Base-by-base conservation (phyloP, 257 asterid genomes). In the Thymus quinquecostatus region DNA sequence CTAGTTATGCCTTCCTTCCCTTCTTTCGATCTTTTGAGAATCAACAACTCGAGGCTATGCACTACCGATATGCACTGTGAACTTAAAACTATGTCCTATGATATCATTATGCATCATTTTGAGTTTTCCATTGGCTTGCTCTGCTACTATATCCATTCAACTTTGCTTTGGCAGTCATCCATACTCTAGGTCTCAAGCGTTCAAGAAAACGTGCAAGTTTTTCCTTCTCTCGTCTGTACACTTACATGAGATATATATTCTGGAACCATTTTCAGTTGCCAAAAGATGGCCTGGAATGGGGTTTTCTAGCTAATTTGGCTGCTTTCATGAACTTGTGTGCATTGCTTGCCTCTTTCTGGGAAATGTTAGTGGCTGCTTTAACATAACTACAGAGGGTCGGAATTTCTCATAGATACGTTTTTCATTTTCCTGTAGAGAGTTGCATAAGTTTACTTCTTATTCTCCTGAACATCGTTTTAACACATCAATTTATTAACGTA, bases 221-320 rank as follows among this genome's bases (percentile, higher is more conserved):
- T 36, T 69, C 50, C 10, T 63, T 64, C 54, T 58, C 28, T 48
- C 13, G 60, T 55, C 40, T 32, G 55, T 48, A 12, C 72, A 38
- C 58, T 21, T 72, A 45, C 10, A 43, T 48, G 27, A 45, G 36
- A 11, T 10, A 33, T 68, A 41, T 36, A 1, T 36, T 32, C n/a
- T 14, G 9, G 48, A 68, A 64, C 36, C 51, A 50, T 67, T 82
- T 79, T 73, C 91, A 88, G 99, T 68, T 94, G 85, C 97, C 97
- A 2, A 88, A 91, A 87, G 97, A 94, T 62, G 99, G 98, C 72
- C 98, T 92, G 83, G 89, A 91, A 66, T 92, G 98, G 99, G 99
- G 98, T 60, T 94, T 92, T 79, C 97, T 21, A 21, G 21, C 21
- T 89, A 49, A 94, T 94, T 81, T 94, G 97, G 97, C 82, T 94